Base-by-base conservation (phyloP, 768 basidiomycete species). In the Serendipita sp. region DNA sequence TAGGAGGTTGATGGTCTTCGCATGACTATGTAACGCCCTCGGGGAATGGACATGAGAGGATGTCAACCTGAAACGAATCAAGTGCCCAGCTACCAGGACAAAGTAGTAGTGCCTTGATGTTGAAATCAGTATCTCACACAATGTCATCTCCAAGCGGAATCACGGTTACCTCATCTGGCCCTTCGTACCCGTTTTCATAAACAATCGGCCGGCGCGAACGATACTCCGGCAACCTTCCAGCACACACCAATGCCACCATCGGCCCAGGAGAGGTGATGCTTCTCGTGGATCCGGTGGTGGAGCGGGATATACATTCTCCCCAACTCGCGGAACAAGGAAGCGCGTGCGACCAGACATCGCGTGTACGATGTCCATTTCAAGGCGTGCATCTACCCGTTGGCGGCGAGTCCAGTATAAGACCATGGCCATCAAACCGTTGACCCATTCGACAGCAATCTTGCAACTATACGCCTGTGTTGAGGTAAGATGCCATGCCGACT, bases 201-300 rank as follows among this genome's bases (percentile, higher is more conserved):
- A 93, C 42, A 90, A 70, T 56, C 84, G 83, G 0, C 91, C 90
- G 5, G 81, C 77, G 68, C 84, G 84, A 42, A 84, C 70, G 51
- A 94, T 82, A 3, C 89, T 78, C 64, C 82, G 81, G 68, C 95
- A 97, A 0, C 82, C 83, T 41, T 86, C 81, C 65, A 94, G 70
- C 1, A 86, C 77, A 69, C 95, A 97, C 92, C 90, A 92, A 67
- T 88, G 88, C 77, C 88, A 93, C 48, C 92, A 71, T 0, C 78
- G 75, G 53, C 79, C 75, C 51, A 93, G 73, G 13, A 81, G 79
- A 2, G 83, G 79, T 42, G 82, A 73, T 5, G 80, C 76, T 9
- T 77, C 75, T 24, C 81, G 81, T 16, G 77, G 73, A 67, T 83
- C 78, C 1, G 76, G 72, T 1, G 81, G 79, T 11, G 78, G 71